Evolutionary conservation across 768 basidiomycete genomes (phyloP).

Genomic region (Porphyrellus cyaneotinctus): DNA sequence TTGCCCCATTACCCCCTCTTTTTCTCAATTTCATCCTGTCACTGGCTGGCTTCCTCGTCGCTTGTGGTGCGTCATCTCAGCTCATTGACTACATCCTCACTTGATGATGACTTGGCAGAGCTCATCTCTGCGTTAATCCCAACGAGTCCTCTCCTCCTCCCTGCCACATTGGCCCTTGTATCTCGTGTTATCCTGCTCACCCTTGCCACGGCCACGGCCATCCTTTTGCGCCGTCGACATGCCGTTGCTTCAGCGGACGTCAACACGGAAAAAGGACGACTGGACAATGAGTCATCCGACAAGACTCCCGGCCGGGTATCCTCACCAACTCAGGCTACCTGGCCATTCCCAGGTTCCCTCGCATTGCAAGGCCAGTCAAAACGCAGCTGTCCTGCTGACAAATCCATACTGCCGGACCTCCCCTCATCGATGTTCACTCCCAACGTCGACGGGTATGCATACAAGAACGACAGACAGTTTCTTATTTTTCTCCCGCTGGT

Average conservation of each 20-base stretch:
- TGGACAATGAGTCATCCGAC: not conserved
- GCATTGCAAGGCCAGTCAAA: conserved; percentile 8
- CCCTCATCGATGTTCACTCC: conserved; percentile 1
- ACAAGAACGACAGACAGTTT: not conserved
- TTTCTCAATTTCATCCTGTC: conserved; percentile 16
- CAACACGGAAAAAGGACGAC: conserved; percentile 14
- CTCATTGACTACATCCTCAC: not conserved
- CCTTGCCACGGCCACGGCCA: conserved; percentile 10
- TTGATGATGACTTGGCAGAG: conserved; percentile 12
- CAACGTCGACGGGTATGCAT: not conserved
- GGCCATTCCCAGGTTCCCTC: conserved; percentile 32
- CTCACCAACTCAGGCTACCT: conserved; percentile 30
- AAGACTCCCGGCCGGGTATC: conserved; percentile 19
- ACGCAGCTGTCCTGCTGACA: not conserved
- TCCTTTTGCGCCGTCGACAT: conserved; percentile 4
- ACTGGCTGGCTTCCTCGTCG: conserved; percentile 20
- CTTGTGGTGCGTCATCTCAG: conserved; percentile 23
- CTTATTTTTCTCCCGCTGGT: conserved; percentile 6
- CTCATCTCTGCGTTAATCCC: conserved; percentile 24
- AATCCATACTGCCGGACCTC: not conserved
- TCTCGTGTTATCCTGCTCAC: conserved; percentile 21
- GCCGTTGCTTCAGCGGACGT: not conserved
- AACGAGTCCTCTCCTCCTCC: conserved; percentile 23
- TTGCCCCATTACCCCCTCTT: conserved; percentile 1
- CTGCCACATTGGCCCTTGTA: conserved; percentile 21